Evolutionary conservation across 495 filamentous ascomycete species (phyloP).

Genomic region (Hypoxylon perforatum): DNA sequence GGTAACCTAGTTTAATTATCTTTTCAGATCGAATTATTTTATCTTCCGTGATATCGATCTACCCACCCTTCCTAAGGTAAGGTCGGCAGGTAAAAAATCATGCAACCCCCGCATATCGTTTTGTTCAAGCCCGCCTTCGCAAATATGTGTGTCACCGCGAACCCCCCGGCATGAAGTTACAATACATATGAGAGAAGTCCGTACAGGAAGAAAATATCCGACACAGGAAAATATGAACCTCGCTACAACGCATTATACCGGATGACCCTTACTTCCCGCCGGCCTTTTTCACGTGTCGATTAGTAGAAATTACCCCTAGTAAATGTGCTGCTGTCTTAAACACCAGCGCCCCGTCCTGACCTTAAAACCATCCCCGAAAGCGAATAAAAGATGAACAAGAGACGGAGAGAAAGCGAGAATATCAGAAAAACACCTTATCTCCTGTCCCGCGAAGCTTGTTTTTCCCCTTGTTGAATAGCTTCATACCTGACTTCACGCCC

Average conservation of each 20-base stretch:
- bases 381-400: constrained; percentile 30
- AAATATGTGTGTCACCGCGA: constrained; percentile 9
- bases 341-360: constrained; percentile 20
- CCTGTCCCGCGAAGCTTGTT: constrained; percentile 77
- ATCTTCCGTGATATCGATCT: constrained; percentile 24
- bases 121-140: constrained; percentile 26
- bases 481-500: constrained; percentile 77
- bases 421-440: constrained; percentile 81
- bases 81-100: constrained; percentile 31
- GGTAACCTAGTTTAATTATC: constrained; percentile 4
- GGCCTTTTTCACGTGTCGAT: constrained; percentile 8
- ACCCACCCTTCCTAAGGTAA: constrained; percentile 7
- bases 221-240: not conserved
- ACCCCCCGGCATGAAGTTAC: constrained; percentile 28
- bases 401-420: constrained; percentile 49
- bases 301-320: constrained; percentile 15
- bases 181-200: constrained; percentile 30
- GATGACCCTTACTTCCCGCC: not conserved
- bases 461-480: constrained; percentile 85
- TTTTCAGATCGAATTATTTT: constrained; percentile 39
- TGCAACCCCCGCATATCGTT: constrained; percentile 11
- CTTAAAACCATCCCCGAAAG: constrained; percentile 23
- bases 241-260: not conserved
- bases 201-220: constrained; percentile 4
- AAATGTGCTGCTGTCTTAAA: constrained; percentile 16